Evolutionary conservation across 1,284 basidiomycete species (phyloP).

Genomic region (Melampsora larici-populina): DNA sequence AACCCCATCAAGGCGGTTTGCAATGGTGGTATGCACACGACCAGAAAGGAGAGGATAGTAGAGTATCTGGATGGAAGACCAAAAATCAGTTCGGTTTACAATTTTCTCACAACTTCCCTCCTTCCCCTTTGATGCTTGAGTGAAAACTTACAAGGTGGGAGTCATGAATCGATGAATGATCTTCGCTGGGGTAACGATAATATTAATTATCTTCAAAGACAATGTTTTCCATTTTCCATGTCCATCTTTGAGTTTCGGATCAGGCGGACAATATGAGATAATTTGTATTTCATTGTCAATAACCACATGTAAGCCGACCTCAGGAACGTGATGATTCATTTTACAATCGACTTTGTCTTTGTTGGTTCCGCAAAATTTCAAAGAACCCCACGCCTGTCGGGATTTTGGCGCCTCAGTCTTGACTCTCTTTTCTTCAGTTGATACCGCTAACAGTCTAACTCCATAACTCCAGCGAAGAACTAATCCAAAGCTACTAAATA

Average conservation of each 20-base stretch:
- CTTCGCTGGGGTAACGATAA: constrained; percentile 44
- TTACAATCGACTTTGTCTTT: background rate
- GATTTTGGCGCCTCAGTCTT: no score
- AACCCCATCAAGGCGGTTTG: constrained; percentile 52
- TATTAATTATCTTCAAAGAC: constrained; percentile 45
- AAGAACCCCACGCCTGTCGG: no score
- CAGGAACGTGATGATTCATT: background rate
- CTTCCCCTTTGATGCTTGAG: background rate
- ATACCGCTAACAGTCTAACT: constrained; percentile 54
- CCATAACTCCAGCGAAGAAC: constrained; percentile 56
- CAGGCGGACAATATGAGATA: no score
- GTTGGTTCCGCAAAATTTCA: no score
- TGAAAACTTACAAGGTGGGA: constrained; percentile 41
- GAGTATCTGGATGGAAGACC: constrained; percentile 51
- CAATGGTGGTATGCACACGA: constrained; percentile 55
- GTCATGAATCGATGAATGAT: constrained; percentile 49
- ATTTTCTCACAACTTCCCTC: background rate
- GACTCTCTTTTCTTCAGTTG: constrained; percentile 12
- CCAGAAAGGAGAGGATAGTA: constrained; percentile 54
- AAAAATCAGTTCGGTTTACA: background rate
- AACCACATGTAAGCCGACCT: background rate
- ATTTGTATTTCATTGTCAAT: background rate
- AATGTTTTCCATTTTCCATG: constrained; percentile 43
- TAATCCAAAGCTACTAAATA: constrained; percentile 57
- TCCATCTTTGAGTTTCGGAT: no score